Evolutionary conservation across 164 flowering plant genomes (phyloP).

Genomic region (Pachysandra terminalis): DNA sequence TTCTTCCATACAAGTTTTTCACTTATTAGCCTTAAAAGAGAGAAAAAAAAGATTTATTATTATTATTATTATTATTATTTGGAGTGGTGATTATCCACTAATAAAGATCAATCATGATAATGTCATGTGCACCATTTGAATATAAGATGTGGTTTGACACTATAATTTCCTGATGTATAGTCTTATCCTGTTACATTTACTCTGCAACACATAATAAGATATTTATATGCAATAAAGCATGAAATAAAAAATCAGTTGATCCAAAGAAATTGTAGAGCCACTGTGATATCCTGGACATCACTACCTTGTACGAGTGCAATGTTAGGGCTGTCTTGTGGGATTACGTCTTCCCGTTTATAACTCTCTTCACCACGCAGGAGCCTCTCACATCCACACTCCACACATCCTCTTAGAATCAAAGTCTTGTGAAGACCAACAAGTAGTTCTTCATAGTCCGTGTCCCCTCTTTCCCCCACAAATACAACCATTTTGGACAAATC

Average conservation of each 20-base stretch:
- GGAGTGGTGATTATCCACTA: too few relatives aligned
- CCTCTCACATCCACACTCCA: conserved; percentile 51
- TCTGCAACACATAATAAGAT: too few relatives aligned
- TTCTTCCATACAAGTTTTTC: too few relatives aligned
- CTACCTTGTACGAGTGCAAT: conserved; percentile 24
- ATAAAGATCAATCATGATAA: too few relatives aligned
- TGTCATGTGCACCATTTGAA: too few relatives aligned
- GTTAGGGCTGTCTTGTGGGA: conserved; percentile 48
- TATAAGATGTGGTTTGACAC: too few relatives aligned
- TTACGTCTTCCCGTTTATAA: conserved; percentile 49
- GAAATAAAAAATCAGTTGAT: conserved; percentile 19
- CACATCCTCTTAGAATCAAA: conserved; percentile 48
- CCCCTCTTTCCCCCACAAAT: conserved; percentile 73
- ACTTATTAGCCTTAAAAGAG: too few relatives aligned
- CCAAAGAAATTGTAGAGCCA: conserved; percentile 38
- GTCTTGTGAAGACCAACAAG: conserved; percentile 70
- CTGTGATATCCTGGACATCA: conserved; percentile 35
- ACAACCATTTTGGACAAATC: conserved; percentile 57
- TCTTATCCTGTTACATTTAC: too few relatives aligned
- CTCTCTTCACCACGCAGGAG: conserved; percentile 43
- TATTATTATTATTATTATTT: too few relatives aligned
- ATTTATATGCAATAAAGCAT: neutral
- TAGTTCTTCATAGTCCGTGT: conserved; percentile 65
- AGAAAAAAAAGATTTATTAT: too few relatives aligned
- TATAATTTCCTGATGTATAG: too few relatives aligned